Base-by-base conservation (phyloP, 257 asterid species). In the Solanum chilense region DNA sequence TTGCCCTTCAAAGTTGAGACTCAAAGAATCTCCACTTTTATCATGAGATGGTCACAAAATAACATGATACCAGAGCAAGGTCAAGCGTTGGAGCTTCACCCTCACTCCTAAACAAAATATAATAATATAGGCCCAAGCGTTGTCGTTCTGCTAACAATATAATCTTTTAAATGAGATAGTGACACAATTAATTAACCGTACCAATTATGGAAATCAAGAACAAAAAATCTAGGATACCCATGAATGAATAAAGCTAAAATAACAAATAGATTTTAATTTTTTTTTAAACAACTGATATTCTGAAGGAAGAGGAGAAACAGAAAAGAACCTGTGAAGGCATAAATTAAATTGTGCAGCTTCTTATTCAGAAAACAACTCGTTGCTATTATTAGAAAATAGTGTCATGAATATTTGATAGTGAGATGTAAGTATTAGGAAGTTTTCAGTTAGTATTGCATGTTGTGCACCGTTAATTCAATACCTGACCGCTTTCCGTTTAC, bases 401-500 rank as follows among this genome's bases (percentile, higher is more conserved):
- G 27, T 18, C 18, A 12, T 10, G 49, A 39, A 3, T 41, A 41
- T 21, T 37, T 74, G 12, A n/a, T 41, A 76, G 60, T 77, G n/a
- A 77, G 83, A n/a, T 44, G 37, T n/a, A 25, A 77, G 37, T 44
- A 77, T 44, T 56, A 25, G 39, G 16, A 78, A 52, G 41, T 44
- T 78, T 78, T 78, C 84, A 44, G n/a, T 88, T 85, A 76, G 56
- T 78, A 73, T 14, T 82, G 89, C 33, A 23, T 90, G 64, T 49
- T 87, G 70, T 88, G 75, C 31, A 69, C 87, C 85, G 86, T 87
- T 90, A 90, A 86, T 82, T 71, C 68, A 86, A 42, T 64, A 86
- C 84, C 76, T 82, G 86, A 70, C 84, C 66, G 89, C 52, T 88
- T 88, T 90, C 90, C 92, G 88, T 87, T 81, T 77, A 87, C 20